Evolutionary conservation across 257 asterid genomes (phyloP).

Genomic region (Salvia hispanica): DNA sequence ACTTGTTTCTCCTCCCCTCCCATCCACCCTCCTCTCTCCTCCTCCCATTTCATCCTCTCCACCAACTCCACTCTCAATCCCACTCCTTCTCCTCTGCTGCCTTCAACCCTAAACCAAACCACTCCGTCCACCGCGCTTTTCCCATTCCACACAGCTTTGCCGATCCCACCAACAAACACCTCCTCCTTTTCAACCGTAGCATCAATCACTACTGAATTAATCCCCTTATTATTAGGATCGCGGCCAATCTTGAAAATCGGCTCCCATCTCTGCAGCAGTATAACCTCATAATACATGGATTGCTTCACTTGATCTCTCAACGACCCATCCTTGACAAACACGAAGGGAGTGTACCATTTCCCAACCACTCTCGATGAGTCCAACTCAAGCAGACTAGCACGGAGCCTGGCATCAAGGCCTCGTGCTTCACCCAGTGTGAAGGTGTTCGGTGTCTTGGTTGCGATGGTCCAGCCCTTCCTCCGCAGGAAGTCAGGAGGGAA

Average conservation of each 20-base stretch:
- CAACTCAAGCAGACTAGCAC: constrained; percentile 36
- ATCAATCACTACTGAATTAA: constrained; percentile 36
- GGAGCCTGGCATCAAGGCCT: constrained; percentile 43
- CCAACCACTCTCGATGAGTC: constrained; percentile 35
- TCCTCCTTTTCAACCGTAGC: constrained; percentile 38
- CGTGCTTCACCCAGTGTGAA: constrained; percentile 35
- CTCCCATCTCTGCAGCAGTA: constrained; percentile 63
- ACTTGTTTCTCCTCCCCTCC: constrained; percentile 34
- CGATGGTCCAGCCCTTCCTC: constrained; percentile 44
- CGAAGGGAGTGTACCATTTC: constrained; percentile 65
- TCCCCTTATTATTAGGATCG: neutral
- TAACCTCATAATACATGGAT: constrained; percentile 52
- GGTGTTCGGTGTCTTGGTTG: constrained; percentile 32
- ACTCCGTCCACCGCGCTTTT: constrained; percentile 34
- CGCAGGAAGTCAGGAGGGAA: constrained; percentile 28
- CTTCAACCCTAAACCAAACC: constrained; percentile 44
- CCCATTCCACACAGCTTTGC: constrained; percentile 44
- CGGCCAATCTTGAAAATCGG: constrained; percentile 30
- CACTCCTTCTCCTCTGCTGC: constrained; percentile 30
- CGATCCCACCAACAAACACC: constrained; percentile 31
- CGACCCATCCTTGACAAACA: constrained; percentile 53
- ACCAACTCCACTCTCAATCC: constrained; percentile 57
- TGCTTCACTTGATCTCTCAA: constrained; percentile 42
- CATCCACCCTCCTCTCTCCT: constrained; percentile 43
- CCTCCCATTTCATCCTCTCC: constrained; percentile 65